Evolutionary conservation across 2,329 filamentous ascomycete genomes (phyloP).

Genomic region (Fusarium sambucinum): DNA sequence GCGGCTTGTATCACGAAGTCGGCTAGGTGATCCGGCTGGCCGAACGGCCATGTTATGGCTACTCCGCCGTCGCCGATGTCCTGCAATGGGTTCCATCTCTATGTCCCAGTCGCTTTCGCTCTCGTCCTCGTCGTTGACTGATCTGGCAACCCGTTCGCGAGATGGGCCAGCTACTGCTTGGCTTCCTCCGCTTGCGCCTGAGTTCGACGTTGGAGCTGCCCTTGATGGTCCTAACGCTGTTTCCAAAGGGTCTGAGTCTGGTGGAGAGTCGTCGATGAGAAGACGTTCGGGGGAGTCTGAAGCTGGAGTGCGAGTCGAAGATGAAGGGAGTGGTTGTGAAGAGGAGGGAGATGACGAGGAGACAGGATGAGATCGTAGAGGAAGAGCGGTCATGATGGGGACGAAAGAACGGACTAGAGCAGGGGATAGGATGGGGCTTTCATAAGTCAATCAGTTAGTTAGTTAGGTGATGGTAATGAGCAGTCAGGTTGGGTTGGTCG

Average conservation of each 20-base stretch:
- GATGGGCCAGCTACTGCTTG: constrained; percentile 38
- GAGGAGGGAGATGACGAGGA: constrained; percentile 30
- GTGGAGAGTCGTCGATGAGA: constrained; percentile 24
- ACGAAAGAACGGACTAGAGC: constrained; percentile 38
- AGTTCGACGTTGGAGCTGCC: constrained; percentile 13
- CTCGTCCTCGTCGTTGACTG: constrained; percentile 53
- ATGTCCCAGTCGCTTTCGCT: constrained; percentile 56
- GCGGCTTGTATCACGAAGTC: constrained; percentile 45
- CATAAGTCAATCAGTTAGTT: constrained; percentile 37
- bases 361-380: constrained; percentile 34
- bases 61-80: constrained; percentile 68
- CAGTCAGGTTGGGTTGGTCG: constrained; percentile 21
- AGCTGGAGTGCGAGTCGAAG: constrained; percentile 22
- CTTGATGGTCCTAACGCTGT: constrained; percentile 20
- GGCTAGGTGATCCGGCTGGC: constrained; percentile 46
- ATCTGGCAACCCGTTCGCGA: constrained; percentile 23
- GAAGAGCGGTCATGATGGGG: constrained; percentile 44
- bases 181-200: constrained; percentile 26
- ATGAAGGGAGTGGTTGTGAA: constrained; percentile 21
- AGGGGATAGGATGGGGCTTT: constrained; percentile 41
- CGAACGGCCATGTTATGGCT: constrained; percentile 56
- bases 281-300: constrained; percentile 20
- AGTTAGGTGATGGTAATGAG: constrained; percentile 31
- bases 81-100: constrained; percentile 68
- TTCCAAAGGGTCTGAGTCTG: constrained; percentile 17